Base-by-base conservation (phyloP, 2,329 filamentous ascomycete species). In the Neospermospora avenae region DNA sequence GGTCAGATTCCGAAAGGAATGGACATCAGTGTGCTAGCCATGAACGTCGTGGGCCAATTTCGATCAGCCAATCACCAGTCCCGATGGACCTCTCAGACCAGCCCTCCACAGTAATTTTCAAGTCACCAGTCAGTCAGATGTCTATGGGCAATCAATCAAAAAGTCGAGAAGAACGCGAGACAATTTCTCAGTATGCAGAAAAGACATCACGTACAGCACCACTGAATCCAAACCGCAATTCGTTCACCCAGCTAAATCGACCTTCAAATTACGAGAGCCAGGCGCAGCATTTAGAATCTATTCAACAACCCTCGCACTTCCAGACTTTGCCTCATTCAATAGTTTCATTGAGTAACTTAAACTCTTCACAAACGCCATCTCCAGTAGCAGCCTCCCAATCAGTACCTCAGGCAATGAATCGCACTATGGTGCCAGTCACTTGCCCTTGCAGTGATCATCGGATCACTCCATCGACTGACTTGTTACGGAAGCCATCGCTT, bases 401-500 rank as follows among this genome's bases (percentile, higher is more conserved):
- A 20, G 28, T n/a, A 35, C 16, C n/a, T 13, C 53, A 35, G 4
- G 18, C 41, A 25, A 24, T 4, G 35, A 4, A 14, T 28, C 44
- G 28, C 16, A 7, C 35, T 41, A 25, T 22, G 4, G 22, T 22
- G 45, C 20, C 55, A 39, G 22, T 34, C 11, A 25, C 49, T 3
- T 20, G 2, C n/a, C 18, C 39, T 49, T 39, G 13, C 41, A 28
- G 22, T 44, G 48, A 46, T 39, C 54, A 11, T 37, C 41, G 31
- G 25, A 11, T 44, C 24, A n/a, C 34, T 24, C 51, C 24, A 31
- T 54, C 49, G 13, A 24, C 60, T 54, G 67, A 71, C 56, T 44
- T 71, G 13, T 28, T 65, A n/a, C 62, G 69, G 24, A 67, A 58
- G 24, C 68, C 68, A n/a, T 70, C 69, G 8, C 58, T 71, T 4